Conservation (phyloP, 2,329 filamentous ascomycete species). For the Nakataea oryzae region DNA sequence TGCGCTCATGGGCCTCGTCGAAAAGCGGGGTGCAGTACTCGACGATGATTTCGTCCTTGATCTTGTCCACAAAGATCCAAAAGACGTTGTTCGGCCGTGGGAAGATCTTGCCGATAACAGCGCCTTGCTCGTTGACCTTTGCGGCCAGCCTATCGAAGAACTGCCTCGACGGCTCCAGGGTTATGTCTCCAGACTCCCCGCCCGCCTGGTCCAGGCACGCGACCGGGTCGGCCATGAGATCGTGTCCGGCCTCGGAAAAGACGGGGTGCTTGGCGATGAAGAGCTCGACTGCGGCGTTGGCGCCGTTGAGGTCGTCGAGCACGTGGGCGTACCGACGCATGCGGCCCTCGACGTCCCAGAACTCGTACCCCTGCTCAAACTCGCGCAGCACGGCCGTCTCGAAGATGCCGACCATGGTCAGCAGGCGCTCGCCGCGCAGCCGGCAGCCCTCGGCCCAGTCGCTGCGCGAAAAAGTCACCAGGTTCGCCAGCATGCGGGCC, state of each 20-base stretch:
- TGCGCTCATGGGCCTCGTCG: conserved; percentile 73
- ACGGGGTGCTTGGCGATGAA: conserved; percentile 86
- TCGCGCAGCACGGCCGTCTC: conserved; percentile 84
- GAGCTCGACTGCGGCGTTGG: conserved; percentile 65
- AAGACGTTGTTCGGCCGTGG: conserved; percentile 60
- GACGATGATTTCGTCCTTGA: conserved; percentile 73
- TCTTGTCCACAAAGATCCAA: conserved; percentile 68
- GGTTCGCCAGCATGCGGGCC: conserved; percentile 76
- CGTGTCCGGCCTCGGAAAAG: conserved; percentile 62
- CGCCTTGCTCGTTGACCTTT: conserved; percentile 73
- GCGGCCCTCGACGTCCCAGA: conserved; percentile 74
- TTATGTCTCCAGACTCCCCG: conserved; percentile 47
- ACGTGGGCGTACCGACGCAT: conserved; percentile 90
- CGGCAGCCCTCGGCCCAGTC: conserved; percentile 70
- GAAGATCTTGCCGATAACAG: conserved; percentile 75
- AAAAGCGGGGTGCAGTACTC: conserved; percentile 81
- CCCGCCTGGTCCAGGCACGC: conserved; percentile 68
- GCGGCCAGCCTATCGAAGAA: conserved; percentile 70
- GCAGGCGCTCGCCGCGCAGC: conserved; percentile 60
- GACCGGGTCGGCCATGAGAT: conserved; percentile 54
- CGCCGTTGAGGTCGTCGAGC: conserved; percentile 71
- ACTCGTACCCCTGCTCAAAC: conserved; percentile 87
- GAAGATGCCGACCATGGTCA: conserved; percentile 69
- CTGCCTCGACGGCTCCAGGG: conserved; percentile 65
- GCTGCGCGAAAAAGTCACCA: conserved; percentile 67